Conservation (phyloP, 345 rosid species). For the Atalantia buxifolia region DNA sequence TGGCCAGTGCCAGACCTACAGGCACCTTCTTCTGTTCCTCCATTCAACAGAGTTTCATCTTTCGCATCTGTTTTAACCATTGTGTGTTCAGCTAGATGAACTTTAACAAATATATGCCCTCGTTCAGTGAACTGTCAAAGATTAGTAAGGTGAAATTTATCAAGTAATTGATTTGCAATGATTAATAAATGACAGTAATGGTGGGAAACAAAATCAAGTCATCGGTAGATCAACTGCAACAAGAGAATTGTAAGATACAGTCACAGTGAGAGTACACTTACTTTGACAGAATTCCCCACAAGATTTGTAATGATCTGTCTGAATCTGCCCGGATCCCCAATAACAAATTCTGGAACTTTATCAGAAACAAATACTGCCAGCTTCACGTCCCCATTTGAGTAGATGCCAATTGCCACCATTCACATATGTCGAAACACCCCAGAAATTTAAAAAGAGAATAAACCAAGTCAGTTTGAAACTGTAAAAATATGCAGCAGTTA, state of each 20-base stretch:
- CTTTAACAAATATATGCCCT: constrained; percentile 92
- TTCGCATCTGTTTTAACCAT: constrained; percentile 37
- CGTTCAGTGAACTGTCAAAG: constrained; percentile 80
- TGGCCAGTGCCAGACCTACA: constrained; percentile 21
- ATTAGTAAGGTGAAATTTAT: constrained; percentile 1
- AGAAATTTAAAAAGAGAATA: not conserved
- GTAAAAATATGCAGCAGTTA: not conserved
- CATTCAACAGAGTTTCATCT: constrained; percentile 40
- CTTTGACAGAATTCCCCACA: constrained; percentile 97
- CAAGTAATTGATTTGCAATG: not conserved
- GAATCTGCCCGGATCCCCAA: constrained; percentile 96
- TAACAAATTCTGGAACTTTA: constrained; percentile 78
- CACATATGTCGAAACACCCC: constrained; percentile 9
- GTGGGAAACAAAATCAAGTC: not conserved
- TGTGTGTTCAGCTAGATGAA: constrained; percentile 64
- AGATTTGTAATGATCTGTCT: constrained; percentile 94
- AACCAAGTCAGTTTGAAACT: constrained; percentile 15
- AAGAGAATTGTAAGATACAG: not conserved
- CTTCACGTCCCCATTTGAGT: constrained; percentile 46
- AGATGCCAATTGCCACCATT: constrained; percentile 7
- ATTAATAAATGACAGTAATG: not conserved
- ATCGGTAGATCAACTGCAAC: not conserved
- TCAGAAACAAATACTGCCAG: constrained; percentile 88
- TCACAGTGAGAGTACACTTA: constrained; percentile 26
- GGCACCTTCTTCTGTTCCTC: constrained; percentile 45